A percentile compares a stretch with the other conserved stretches of the same genome.
Conservation (phyloP, 2,329 filamentous ascomycete genomes). For the Beauveria australis region DNA sequence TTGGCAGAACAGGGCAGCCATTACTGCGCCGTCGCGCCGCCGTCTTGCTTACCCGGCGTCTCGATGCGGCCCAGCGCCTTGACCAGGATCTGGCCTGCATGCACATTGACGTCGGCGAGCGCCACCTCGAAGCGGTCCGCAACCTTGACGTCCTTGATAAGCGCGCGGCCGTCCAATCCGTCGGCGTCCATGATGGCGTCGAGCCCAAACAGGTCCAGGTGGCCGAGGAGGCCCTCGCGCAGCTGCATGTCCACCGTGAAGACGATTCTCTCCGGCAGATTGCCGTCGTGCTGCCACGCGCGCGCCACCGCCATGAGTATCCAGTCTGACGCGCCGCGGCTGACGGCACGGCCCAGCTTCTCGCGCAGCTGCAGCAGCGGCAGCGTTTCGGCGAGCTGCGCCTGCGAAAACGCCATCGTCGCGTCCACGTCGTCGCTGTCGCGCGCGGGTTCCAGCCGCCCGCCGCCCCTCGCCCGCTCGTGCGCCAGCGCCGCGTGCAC, state of each 20-base stretch:
- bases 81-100: slow-evolving; percentile 36
- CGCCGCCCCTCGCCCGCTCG: slow-evolving; percentile 27
- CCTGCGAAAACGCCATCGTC: slow-evolving; percentile 38
- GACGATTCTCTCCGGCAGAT: slow-evolving; percentile 38
- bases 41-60: neutral
- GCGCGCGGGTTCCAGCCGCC: slow-evolving; percentile 16
- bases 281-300: slow-evolving; percentile 47
- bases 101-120: slow-evolving; percentile 45
- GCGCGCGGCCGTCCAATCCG: slow-evolving; percentile 28
- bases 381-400: slow-evolving; percentile 35
- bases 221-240: slow-evolving; percentile 28
- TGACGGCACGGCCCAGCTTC: slow-evolving; percentile 37
- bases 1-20: neutral
- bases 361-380: slow-evolving; percentile 45
- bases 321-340: slow-evolving; percentile 42
- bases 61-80: slow-evolving; percentile 26
- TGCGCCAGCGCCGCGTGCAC: slow-evolving; percentile 49
- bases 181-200: slow-evolving; percentile 32
- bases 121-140: slow-evolving; percentile 50
- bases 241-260: slow-evolving; percentile 37
- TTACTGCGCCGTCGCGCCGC: neutral
- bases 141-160: slow-evolving; percentile 34
- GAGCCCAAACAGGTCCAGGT: slow-evolving; percentile 44
- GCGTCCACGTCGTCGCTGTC: slow-evolving; percentile 20
- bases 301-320: slow-evolving; percentile 52